Base-by-base conservation (phyloP, 2,329 filamentous ascomycete genomes). In the Alternaria sp. region DNA sequence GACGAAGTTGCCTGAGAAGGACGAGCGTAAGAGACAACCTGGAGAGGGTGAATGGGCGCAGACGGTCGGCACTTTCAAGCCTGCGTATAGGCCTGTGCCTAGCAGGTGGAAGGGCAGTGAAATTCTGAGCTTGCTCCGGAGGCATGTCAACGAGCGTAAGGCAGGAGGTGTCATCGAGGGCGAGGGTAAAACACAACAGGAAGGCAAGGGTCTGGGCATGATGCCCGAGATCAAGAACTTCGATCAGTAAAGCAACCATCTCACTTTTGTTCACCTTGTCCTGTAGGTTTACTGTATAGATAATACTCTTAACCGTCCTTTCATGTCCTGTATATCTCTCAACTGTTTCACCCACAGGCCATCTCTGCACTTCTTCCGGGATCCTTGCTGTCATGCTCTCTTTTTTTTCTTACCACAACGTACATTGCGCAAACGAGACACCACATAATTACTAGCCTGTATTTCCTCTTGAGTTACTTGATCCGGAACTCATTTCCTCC, bases 51-150 rank as follows among this genome's bases (percentile, higher is more conserved):
- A 99, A 82, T 99, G 95, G 95, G 92, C 93, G 63, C 94, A 98
- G 85, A 99, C 95, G 1, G 86, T 97, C 5, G 95, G 95, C 32
- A 94, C 92, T 22, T 97, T 97, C 80, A 94, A 92, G 84, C 93
- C 94, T 30, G 93, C 94, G 36, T 97, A 97, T 81, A 85, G 94
- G 56, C 94, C 94, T 39, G 94, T 98, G 59, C 95, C 95, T 12
- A 81, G 82, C 70, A 86, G 94, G 64, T 99, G 95, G 95, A 88
- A 85, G 79, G 88, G 90, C 63, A 96, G 91, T 67, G 89, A 94
- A 81, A 88, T 97, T 54, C 81, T 99, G 71, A 78, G 78, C 26
- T 81, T 95, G 84, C 78, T 99, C 77, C 85, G 94, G 76, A 84
- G 86, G 70, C 95, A 99, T 82, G 95, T 98, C 28, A 86, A 87